These are phyloP conservation scores for Fraxinus xanthoxyloides DNA, from an alignment of 305 asterid genomes.

Conservation along the genomic window DNA sequence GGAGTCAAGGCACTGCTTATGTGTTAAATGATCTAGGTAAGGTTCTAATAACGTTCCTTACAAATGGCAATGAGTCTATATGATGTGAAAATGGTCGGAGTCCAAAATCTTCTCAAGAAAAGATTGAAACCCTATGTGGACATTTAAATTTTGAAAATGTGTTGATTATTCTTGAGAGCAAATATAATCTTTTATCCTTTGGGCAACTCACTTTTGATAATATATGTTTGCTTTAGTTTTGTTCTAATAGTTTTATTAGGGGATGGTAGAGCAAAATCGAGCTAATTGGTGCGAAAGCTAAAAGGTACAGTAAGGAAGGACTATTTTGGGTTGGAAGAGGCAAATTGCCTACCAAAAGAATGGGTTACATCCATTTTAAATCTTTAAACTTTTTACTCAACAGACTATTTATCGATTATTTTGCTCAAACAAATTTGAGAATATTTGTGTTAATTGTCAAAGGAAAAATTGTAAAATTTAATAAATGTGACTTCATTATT, in stretches of 20 bases:
- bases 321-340: not conserved
- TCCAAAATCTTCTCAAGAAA: not conserved
- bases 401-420: not conserved
- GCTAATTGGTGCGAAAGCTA: not conserved
- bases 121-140: not conserved
- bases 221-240: not conserved
- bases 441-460: not conserved
- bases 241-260: not conserved
- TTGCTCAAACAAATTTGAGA: not conserved
- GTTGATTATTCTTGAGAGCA: not conserved
- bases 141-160: not conserved
- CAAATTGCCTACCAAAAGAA: not conserved
- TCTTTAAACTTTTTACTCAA: not conserved
- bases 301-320: not conserved
- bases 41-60: not conserved
- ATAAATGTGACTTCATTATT: not conserved
- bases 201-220: not conserved
- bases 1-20: not conserved
- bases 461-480: not conserved
- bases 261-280: not conserved
- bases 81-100: not conserved
- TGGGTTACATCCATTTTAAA: not conserved
- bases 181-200: not conserved
- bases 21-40: not conserved
- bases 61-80: not conserved